Conservation (phyloP, 2,329 filamentous ascomycete genomes). For the Parafenestella ontariensis region DNA sequence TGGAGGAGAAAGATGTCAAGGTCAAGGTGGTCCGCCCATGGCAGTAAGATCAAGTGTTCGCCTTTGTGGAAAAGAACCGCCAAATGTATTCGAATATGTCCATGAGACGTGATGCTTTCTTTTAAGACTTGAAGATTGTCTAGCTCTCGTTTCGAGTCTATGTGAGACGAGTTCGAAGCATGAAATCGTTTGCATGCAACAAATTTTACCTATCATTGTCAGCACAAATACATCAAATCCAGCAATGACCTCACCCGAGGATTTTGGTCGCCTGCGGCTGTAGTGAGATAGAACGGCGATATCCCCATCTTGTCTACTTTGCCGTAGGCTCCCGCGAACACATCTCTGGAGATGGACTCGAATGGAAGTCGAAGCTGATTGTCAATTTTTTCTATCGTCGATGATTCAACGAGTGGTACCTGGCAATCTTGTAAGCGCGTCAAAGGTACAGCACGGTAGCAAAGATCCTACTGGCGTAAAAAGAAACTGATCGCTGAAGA, state of each 20-base stretch:
- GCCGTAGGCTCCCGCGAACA: not conserved
- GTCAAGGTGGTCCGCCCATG: not conserved
- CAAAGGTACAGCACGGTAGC: not conserved
- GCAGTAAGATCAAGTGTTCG: not conserved
- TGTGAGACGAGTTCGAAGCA: not conserved
- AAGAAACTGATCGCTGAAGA: not conserved
- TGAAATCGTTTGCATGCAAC: not conserved
- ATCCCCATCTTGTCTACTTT: not conserved
- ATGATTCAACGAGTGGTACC: not conserved
- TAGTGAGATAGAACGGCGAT: not conserved
- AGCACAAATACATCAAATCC: not conserved
- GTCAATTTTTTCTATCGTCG: not conserved
- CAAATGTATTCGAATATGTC: not conserved
- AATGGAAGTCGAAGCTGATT: not conserved
- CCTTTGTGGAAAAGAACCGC: not conserved
- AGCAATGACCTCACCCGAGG: not conserved
- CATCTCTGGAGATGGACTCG: not conserved
- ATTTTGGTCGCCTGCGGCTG: not conserved
- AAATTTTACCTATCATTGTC: not conserved
- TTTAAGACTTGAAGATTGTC: not conserved
- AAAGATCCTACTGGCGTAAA: not conserved
- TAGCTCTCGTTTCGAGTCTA: not conserved
- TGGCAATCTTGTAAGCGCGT: not conserved
- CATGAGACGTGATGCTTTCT: not conserved
- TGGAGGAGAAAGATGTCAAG: not conserved